These are phyloP conservation scores for Cephalotrichum gorgonifer DNA, from an alignment of 2,329 filamentous ascomycete species.

Conservation along the genomic window DNA sequence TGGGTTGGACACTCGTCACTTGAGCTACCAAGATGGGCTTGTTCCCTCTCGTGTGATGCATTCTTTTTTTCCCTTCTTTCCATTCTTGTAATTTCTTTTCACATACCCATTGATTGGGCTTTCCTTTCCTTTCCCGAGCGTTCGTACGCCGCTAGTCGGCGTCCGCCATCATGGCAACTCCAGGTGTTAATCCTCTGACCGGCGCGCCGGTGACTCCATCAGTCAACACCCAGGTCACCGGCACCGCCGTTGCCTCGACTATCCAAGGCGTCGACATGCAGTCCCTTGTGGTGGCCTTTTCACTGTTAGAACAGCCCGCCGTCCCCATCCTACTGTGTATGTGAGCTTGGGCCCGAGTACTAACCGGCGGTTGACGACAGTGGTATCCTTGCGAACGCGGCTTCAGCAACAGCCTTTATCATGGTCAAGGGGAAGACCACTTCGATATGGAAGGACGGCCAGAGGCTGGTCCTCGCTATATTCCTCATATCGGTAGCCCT, in stretches of 20 bases:
- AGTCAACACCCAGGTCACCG: slow-evolving; percentile 6
- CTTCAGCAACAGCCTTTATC: slow-evolving; percentile 34
- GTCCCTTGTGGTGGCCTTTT: slow-evolving; percentile 42
- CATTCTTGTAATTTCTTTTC: slow-evolving; percentile 17
- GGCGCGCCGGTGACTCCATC: slow-evolving; percentile 4
- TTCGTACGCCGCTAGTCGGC: slow-evolving; percentile 10
- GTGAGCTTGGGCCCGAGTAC: background rate
- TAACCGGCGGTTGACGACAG: slow-evolving; percentile 15
- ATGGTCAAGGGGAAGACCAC: slow-evolving; percentile 36
- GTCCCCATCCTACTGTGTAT: background rate
- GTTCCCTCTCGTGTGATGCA: background rate
- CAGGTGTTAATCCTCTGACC: background rate
- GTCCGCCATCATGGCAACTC: slow-evolving; percentile 1
- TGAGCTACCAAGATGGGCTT: background rate
- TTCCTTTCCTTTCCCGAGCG: slow-evolving; percentile 19
- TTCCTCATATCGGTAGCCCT: slow-evolving; percentile 40
- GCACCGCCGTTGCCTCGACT: slow-evolving; percentile 23
- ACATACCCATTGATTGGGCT: slow-evolving; percentile 39
- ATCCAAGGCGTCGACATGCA: slow-evolving; percentile 31
- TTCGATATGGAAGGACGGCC: slow-evolving; percentile 42
- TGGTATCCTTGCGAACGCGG: slow-evolving; percentile 43
- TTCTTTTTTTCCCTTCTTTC: slow-evolving; percentile 7
- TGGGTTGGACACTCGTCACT: background rate
- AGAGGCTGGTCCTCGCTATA: slow-evolving; percentile 53
- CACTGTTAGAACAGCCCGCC: slow-evolving; percentile 32